Evolutionary conservation across 768 basidiomycete species (phyloP), one percentile per base, ranked within the genome.

Genomic region (Suillus fuscotomentosus): DNA sequence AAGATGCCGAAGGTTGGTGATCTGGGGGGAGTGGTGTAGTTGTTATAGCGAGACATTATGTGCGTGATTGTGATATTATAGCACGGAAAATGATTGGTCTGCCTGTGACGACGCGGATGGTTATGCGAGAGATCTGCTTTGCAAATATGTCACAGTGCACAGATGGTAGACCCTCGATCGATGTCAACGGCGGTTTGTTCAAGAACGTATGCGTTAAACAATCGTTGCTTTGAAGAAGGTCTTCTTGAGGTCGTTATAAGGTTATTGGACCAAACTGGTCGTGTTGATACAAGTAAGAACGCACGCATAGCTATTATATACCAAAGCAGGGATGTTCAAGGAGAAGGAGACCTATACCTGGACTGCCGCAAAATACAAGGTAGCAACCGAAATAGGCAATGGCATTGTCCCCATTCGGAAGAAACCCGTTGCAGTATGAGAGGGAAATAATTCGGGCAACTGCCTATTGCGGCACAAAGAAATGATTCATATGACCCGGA

Each of bases 1-100:
- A 89, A 88, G 77, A 87, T 82, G 64, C 84, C 85, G 69, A 76
- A 86, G 5, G 81, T 81, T 63, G 87, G 86, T 3, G 87, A 86
- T 38, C 84, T 70, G 63, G 86, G 83, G 36, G 77, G 67, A 22
- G 79, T 70, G 47, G 77, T 72, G 76, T 79, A 81, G 62, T 71
- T 69, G 67, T 69, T 70, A 67, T 64, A 77, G 20, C 80, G 82
- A 69, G 86, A 81, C 84, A 85, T 84, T 67, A 71, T 74, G 69
- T 50, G 41, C 36, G 57, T 59, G 56, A 54, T 60, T 36, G 54
- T 54, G 63, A 53, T 62, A 56, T 51, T 24, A 42, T 20, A 59
- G 53, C 63, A 27, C 65, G 36, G 39, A 38, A 47, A 56, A 50
- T 54, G 63, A 60, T 57, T 53, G 50, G 34, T 50, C 54, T 60